Evolutionary conservation across 164 flowering plant species (phyloP).

Genomic region (Annona squamosa): DNA sequence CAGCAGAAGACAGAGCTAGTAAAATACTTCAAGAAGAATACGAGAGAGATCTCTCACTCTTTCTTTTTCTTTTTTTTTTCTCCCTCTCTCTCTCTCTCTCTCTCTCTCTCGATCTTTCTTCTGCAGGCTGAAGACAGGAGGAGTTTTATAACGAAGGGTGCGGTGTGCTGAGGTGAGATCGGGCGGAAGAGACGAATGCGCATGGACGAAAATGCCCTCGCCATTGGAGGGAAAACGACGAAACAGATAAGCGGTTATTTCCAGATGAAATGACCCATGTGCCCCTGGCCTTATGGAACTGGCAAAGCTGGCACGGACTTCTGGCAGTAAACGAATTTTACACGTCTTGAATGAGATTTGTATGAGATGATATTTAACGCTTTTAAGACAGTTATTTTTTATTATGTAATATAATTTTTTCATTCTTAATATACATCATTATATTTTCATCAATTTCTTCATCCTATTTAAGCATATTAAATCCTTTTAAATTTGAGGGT

Average conservation of each 20-base stretch:
- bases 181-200: not conserved
- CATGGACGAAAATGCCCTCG: conserved; percentile 3
- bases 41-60: not conserved
- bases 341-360: too few relatives aligned
- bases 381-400: too few relatives aligned
- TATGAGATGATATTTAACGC: too few relatives aligned
- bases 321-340: too few relatives aligned
- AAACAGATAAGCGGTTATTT: not conserved
- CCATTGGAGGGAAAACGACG: not conserved
- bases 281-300: not conserved
- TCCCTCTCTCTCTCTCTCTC: too few relatives aligned
- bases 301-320: too few relatives aligned
- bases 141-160: conserved; percentile 1
- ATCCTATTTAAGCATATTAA: too few relatives aligned
- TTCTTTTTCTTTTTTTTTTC: conserved; percentile 2
- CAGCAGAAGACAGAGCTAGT: conserved; percentile 23
- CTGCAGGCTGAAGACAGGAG: not conserved
- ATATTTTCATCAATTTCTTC: too few relatives aligned
- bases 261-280: not conserved
- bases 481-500: too few relatives aligned
- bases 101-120: too few relatives aligned
- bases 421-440: too few relatives aligned
- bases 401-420: too few relatives aligned
- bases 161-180: not conserved
- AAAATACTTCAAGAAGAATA: not conserved